Conservation (phyloP, 495 filamentous ascomycete genomes). For the Halenospora varia region DNA sequence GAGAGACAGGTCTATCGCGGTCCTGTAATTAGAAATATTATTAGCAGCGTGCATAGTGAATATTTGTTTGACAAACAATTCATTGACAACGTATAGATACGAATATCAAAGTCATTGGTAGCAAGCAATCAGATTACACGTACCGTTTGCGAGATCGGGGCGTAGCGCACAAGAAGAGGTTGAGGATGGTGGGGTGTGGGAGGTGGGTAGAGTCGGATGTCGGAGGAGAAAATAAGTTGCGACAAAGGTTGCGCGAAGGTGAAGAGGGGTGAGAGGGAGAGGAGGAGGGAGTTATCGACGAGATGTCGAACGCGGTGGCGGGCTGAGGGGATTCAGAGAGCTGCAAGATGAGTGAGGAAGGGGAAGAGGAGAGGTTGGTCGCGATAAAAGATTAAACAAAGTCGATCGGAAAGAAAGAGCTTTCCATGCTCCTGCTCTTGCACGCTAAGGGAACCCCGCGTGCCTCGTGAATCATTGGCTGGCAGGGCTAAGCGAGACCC, state of each 20-base stretch:
- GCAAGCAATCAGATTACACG: neutral
- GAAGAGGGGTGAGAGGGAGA: constrained; percentile 22
- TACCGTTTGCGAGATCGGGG: neutral
- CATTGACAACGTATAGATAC: neutral
- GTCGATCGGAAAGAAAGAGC: constrained; percentile 5
- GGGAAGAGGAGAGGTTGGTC: constrained; percentile 14
- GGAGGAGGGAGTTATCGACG: constrained; percentile 2
- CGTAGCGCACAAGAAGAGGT: neutral
- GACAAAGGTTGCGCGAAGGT: constrained; percentile 19
- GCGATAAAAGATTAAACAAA: constrained; percentile 14
- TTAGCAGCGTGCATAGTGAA: neutral
- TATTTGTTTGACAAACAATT: neutral
- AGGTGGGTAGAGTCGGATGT: constrained; percentile 15
- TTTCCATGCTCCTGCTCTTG: neutral
- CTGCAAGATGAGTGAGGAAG: constrained; percentile 13
- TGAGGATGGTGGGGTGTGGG: neutral
- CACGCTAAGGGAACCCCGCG: neutral
- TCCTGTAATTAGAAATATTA: neutral
- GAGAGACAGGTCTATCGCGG: neutral
- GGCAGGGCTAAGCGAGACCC: neutral
- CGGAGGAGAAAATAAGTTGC: constrained; percentile 21
- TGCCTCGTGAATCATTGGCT: neutral
- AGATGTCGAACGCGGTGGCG: constrained; percentile 16
- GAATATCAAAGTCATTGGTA: neutral
- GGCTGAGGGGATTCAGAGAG: constrained; percentile 11